Evolutionary conservation across 441 rosid genomes (phyloP).

Genomic region (Rhodomyrtus psidioides): DNA sequence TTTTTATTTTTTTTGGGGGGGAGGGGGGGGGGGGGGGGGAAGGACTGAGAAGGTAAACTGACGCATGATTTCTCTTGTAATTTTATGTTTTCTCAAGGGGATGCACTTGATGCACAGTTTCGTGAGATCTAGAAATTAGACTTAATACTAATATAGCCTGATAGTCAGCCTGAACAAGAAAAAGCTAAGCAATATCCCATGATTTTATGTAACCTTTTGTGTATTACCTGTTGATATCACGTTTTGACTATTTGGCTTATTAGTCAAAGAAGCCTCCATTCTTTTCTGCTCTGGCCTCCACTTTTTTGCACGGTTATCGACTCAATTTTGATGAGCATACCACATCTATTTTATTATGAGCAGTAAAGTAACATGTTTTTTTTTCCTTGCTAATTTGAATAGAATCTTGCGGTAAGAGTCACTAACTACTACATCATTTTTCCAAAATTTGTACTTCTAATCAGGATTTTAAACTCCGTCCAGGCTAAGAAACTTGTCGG

Average conservation of each 20-base stretch:
- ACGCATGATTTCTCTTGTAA: not conserved
- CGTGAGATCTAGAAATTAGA: not conserved
- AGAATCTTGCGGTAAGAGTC: not conserved
- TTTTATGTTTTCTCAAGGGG: not conserved
- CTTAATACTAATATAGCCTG: not conserved
- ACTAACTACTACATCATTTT: not conserved
- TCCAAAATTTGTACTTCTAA: not conserved
- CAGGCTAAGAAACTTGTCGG: slow-evolving; percentile 87
- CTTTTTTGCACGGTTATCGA: not conserved
- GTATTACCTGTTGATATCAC: not conserved
- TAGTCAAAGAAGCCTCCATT: not conserved
- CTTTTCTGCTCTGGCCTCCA: not conserved
- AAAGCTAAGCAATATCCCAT: not conserved
- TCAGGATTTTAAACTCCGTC: slow-evolving; percentile 2
- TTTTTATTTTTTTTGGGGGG: too few species aligned
- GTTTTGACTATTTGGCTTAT: not conserved
- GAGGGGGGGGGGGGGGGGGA: too few species aligned
- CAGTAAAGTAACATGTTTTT: not conserved
- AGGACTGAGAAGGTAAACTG: not conserved
- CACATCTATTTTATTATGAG: not conserved
- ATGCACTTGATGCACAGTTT: not conserved
- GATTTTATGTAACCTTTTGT: not conserved
- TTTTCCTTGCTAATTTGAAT: not conserved
- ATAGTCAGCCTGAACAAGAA: not conserved
- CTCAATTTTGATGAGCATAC: not conserved